Percentiles rank a stretch among this genome's conserved stretches.
These are phyloP conservation scores for Fusarium hainanense DNA, from an alignment of 2,329 filamentous ascomycete genomes.

Conservation along the genomic window DNA sequence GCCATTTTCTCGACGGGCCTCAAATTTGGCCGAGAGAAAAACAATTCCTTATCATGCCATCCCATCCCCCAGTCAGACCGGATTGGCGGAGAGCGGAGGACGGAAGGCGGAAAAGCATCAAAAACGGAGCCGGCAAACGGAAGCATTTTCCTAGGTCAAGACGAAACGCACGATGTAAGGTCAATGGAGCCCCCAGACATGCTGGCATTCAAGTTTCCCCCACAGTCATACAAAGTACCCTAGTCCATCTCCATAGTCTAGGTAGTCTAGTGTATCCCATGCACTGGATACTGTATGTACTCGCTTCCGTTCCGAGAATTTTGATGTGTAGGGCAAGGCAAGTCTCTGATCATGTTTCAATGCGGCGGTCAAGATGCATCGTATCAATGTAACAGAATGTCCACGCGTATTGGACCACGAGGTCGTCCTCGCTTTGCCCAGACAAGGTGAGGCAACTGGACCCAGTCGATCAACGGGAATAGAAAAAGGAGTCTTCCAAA, in stretches of 20 bases:
- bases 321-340: not conserved
- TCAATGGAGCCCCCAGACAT: conserved; percentile 31
- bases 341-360: conserved; percentile 11
- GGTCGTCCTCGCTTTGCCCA: not conserved
- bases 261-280: conserved; percentile 16
- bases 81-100: conserved; percentile 9
- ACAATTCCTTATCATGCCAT: conserved; percentile 24
- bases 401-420: not conserved
- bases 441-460: not conserved
- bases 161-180: conserved; percentile 36
- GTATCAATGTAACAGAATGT: conserved; percentile 12
- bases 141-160: conserved; percentile 22
- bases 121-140: conserved; percentile 24
- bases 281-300: conserved; percentile 7
- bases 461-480: not conserved
- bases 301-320: conserved; percentile 29
- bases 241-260: conserved; percentile 8
- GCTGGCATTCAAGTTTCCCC: conserved; percentile 27
- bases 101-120: not conserved
- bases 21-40: conserved; percentile 4
- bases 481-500: conserved; percentile 1
- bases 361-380: conserved; percentile 22
- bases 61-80: conserved; percentile 10
- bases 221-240: conserved; percentile 13
- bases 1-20: conserved; percentile 4